Base-by-base conservation (phyloP, 805 yeast species). In the Pichia membranifaciens region DNA sequence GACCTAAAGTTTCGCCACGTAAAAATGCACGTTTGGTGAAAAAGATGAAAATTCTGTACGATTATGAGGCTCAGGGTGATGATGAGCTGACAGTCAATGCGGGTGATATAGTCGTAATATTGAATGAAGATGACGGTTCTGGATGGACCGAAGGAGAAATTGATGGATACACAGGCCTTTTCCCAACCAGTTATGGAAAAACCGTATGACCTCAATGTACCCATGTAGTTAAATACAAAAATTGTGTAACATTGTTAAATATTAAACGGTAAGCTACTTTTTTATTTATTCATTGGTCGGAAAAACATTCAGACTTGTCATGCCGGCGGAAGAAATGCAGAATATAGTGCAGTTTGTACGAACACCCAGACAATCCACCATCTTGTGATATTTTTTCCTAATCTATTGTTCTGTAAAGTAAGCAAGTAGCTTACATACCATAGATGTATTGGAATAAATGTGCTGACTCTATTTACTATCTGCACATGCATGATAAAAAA, bases 141-240 rank as follows among this genome's bases (percentile, higher is more conserved):
- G 99, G 99, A 0, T 93, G 99, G 99, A 90, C 97, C 2, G 85
- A 82, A 55, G 98, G 97, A 12, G 91, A 86, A 60, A 50, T 84
- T 6, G 70, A 79, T 52, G 93, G 91, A 0, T 53, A 51, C 7
- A 69, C 67, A 17, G 95, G 95, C 1, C 61, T 84, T 47, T 82
- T 87, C 64, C 98, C 98, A 5, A 81, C 93, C 0, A 72, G 84
- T 51, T 90, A 90, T 62, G 82, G 80, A 44, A 68, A 66, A 53
- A 33, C 54, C 44, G 41, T 52, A 12, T 49, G 50, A 28, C n/a
- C n/a, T n/a, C n/a, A n/a, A n/a, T n/a, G n/a, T n/a, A n/a, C n/a
- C n/a, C 10, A 25, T 25, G 29, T 34, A 34, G 17, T 34, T 34
- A 34, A 23, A 17, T 31, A 41, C 18, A 39, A 18, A 40, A 35